Evolutionary conservation across 345 rosid species (phyloP), one percentile per base, ranked within the genome.

Genomic region (Ailanthus altissimus): DNA sequence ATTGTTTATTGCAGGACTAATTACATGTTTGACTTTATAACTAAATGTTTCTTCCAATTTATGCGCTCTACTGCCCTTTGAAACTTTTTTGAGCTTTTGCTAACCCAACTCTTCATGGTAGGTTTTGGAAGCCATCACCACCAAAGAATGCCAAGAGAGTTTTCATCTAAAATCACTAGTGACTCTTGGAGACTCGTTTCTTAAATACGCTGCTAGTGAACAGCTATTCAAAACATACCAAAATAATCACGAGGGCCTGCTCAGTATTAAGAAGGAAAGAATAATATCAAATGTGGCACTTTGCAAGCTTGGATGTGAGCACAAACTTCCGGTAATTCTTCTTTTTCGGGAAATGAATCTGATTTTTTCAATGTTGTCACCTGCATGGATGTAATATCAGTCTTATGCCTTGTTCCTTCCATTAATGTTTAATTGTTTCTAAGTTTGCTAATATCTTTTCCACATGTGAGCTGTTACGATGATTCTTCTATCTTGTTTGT

Each of bases 131-230:
- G 97, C 99, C 70, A 86, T 93, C 45, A 96, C 99, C 2, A 84
- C 98, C 1, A 96, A 91, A 63, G 84, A 83, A 47, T 96, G 99
- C 81, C 92, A 84, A 70, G 98, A 96, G 81, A 80, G 79, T 58
- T 93, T 90, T 67, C 88, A 92, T 85, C 81, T 96, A 83, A 98
- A 96, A 81, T 91, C 97, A 51, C 82, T 96, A 25, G 98, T 92
- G 86, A 91, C 98, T 43, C 93, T 96, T 20, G 99, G 99, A 2
- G 99, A 96, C 79, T 92, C 98, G 56, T 93, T 96, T 76, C 88
- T 96, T 8, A 96, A 96, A 78, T 96, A 93, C 79, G 94, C 94
- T 46, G 87, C 78, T 50, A 80, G 97, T 80, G 92, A 91, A 77
- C 92, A 96, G 20, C 85, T 96, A 26, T 96, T 93, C 62, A 88